A percentile compares a stretch with the other conserved stretches of the same genome.
Conservation (phyloP, 441 rosid species). For the Brassica balearica region DNA sequence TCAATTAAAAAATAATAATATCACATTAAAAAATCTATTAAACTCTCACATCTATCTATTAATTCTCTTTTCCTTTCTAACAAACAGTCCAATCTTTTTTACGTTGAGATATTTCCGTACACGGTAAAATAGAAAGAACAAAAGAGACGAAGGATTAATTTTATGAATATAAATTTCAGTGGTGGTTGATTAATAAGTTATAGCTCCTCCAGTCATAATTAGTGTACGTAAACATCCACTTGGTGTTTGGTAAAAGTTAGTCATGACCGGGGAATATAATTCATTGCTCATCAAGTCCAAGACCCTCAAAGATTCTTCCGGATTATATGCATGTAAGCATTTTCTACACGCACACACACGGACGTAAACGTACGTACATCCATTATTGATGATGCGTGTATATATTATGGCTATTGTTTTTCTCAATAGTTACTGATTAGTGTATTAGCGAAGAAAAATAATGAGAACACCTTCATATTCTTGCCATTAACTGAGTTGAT, state of each 20-base stretch:
- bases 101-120: conserved; percentile 2
- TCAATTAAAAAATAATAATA: not conserved
- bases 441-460: conserved; percentile 2
- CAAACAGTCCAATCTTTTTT: not conserved
- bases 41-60: not conserved
- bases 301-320: conserved; percentile 40
- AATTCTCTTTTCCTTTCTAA: not conserved
- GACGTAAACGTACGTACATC: conserved; percentile 13
- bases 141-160: conserved; percentile 8
- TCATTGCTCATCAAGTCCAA: conserved; percentile 43
- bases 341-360: not conserved
- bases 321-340: conserved; percentile 34
- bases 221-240: conserved; percentile 44
- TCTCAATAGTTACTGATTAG: not conserved
- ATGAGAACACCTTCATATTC: not conserved
- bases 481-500: conserved; percentile 34
- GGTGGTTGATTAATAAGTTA: conserved; percentile 19
- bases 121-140: conserved; percentile 23
- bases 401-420: not conserved
- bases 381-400: conserved; percentile 8
- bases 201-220: conserved; percentile 1
- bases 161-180: not conserved
- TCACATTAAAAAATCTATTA: not conserved
- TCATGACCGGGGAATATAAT: conserved; percentile 44
- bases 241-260: conserved; percentile 41